These are phyloP conservation scores for Infundibulicybe gibba DNA, from an alignment of 768 basidiomycete species.

Conservation along the genomic window DNA sequence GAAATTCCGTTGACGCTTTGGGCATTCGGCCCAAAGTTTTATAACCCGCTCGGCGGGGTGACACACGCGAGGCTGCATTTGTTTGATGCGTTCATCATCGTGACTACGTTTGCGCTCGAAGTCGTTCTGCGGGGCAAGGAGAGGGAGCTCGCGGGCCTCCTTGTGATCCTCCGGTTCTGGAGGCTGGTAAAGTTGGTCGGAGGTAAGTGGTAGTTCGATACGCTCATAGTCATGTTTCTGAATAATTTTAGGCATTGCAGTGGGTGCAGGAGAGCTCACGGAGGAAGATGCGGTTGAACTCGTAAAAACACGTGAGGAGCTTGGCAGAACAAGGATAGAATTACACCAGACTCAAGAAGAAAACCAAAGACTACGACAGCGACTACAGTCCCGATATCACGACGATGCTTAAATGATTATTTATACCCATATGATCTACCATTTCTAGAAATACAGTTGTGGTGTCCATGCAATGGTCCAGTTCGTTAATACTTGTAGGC, in stretches of 20 bases:
- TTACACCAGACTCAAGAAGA: constrained; percentile 47
- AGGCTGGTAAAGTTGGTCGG: constrained; percentile 72
- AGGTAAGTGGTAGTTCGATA: constrained; percentile 22
- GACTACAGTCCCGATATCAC: constrained; percentile 18
- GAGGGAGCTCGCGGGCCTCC: constrained; percentile 64
- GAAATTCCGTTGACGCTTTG: constrained; percentile 74
- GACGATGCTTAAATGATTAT: constrained; percentile 1
- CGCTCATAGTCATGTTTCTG: not conserved
- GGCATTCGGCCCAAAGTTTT: constrained; percentile 60
- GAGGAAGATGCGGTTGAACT: constrained; percentile 52
- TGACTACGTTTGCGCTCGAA: constrained; percentile 74
- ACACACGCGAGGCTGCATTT: constrained; percentile 63
- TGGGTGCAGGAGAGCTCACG: constrained; percentile 69
- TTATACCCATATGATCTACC: not conserved
- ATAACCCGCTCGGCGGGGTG: constrained; percentile 55
- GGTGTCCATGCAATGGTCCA: not conserved
- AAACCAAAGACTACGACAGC: constrained; percentile 46
- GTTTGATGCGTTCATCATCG: constrained; percentile 69
- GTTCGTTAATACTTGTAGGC: not conserved
- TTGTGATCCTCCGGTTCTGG: constrained; percentile 78
- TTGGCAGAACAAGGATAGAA: constrained; percentile 40
- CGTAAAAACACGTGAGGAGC: constrained; percentile 40
- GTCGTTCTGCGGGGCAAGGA: constrained; percentile 63
- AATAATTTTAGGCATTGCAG: constrained; percentile 55
- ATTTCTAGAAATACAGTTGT: not conserved